phyloP scores from a whole-genome alignment of 2,329 filamentous ascomycete species.

The Fusarium pininemorale region DNA sequence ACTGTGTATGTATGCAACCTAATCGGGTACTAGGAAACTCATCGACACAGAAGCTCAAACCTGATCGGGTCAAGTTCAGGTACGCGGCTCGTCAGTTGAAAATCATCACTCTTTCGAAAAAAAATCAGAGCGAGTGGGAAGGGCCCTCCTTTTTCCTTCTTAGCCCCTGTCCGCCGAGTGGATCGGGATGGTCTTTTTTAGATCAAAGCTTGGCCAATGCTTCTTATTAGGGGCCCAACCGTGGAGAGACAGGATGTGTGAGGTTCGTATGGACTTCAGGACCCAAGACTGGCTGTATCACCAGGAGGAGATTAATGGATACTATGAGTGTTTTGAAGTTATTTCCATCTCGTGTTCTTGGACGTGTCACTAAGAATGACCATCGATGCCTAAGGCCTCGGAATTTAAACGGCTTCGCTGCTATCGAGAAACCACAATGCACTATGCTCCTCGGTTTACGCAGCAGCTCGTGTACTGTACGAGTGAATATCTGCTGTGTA shows the following conservation, averaged over 20 bases:
- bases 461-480: conserved; percentile 10
- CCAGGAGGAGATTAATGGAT: conserved; percentile 1
- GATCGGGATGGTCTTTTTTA: conserved; percentile 29
- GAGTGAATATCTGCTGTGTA: conserved; percentile 12
- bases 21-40: conserved; percentile 12
- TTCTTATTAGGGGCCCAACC: conserved; percentile 26
- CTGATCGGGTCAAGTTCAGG: conserved; percentile 38
- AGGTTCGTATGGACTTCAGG: conserved; percentile 10
- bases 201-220: conserved; percentile 40
- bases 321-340: not conserved
- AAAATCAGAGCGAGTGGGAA: conserved; percentile 3
- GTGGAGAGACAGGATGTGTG: conserved; percentile 4
- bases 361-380: not conserved
- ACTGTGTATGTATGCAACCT: conserved; percentile 20
- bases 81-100: conserved; percentile 25
- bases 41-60: conserved; percentile 26
- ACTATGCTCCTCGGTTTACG: not conserved
- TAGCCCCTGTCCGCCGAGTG: conserved; percentile 13
- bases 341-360: conserved; percentile 10
- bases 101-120: conserved; percentile 27
- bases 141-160: conserved; percentile 3
- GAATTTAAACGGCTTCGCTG: not conserved
- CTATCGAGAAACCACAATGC: not conserved
- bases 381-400: not conserved
- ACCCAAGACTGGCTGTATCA: not conserved